Evolutionary conservation across 1,284 basidiomycete genomes (phyloP), one percentile per base, ranked within the genome.

Genomic region (Takashimella tepidaria): DNA sequence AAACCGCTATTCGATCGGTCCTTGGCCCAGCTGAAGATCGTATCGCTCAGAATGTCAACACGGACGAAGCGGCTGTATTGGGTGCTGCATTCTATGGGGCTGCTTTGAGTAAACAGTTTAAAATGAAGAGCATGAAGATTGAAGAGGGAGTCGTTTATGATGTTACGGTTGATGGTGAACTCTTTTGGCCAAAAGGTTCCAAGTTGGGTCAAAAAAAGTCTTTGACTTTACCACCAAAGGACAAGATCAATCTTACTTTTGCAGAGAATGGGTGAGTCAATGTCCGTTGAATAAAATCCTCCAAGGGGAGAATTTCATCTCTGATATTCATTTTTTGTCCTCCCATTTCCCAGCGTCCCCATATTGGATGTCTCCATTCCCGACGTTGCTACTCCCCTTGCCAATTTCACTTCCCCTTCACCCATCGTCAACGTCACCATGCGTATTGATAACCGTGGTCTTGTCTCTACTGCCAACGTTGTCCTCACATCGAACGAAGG

Each of bases 11-110:
- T 45, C 85, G 83, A 63, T 79, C 81, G 1, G 81, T 83, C 26
- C 86, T 92, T 50, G 89, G 89, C 68, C 83, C 86, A 81, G 85
- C 56, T 41, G 67, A 72, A 45, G 82, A 84, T 53, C 88, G 88
- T 70, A 87, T 96, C 59, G 89, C 92, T 5, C 81, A 88, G 66
- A 97, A 97, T 64, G 90, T 99, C 52, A 98, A 99, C 70, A 88
- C 95, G 0, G 96, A 98, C 72, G 95, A 99, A 79, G 91, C 92
- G 0, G 88, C 89, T 11, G 95, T 97, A 13, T 83, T 98, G 50
- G 92, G 89, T 46, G 93, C 95, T 4, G 96, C 89, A 2, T 85
- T 97, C 51, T 87, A 96, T 63, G 96, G 92, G 21, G 96, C 96
- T 3, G 82, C 83, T 26, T 82, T 93, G 47, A 92, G 88, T 66